A percentile compares a stretch with the other conserved stretches of the same genome.
These are phyloP conservation scores for Brassica carinata DNA, from an alignment of 345 rosid species.

Conservation along the genomic window DNA sequence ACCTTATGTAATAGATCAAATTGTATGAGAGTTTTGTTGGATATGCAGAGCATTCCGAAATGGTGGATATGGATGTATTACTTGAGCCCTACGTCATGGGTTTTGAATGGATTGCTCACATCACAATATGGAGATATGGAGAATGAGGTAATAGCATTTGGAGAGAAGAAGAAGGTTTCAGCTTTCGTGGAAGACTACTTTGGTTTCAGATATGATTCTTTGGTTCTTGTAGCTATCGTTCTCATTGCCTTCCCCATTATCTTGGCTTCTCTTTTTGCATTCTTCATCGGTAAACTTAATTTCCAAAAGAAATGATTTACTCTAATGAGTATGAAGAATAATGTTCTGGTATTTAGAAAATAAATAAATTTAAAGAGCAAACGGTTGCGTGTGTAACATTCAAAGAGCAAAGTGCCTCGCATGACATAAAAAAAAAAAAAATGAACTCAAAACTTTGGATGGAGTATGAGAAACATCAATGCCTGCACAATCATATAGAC, in stretches of 20 bases:
- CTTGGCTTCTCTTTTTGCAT: constrained; percentile 31
- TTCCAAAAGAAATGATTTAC: constrained; percentile 26
- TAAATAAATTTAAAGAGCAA: background rate
- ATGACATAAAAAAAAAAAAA: background rate
- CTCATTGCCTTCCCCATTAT: constrained; percentile 26
- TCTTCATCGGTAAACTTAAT: constrained; percentile 32
- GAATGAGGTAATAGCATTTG: constrained; percentile 34
- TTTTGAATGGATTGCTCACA: constrained; percentile 37
- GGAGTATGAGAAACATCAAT: background rate
- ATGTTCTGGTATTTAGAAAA: background rate
- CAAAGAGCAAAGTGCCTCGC: background rate
- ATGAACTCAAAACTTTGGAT: constrained; percentile 5
- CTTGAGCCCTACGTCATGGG: constrained; percentile 37
- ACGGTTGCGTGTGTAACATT: background rate
- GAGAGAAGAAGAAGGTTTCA: constrained; percentile 33
- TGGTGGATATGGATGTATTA: constrained; percentile 45
- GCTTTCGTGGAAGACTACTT: constrained; percentile 29
- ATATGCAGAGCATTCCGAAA: constrained; percentile 30
- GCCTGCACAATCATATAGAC: background rate
- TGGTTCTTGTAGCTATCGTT: constrained; percentile 10
- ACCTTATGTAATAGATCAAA: background rate
- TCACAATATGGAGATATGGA: constrained; percentile 39
- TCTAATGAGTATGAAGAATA: background rate
- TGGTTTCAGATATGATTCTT: constrained; percentile 24
- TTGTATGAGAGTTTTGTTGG: background rate